A percentile compares a stretch with the other conserved stretches of the same genome.
These are phyloP conservation scores for Buxus sempervirens DNA, from an alignment of 164 flowering plant species.

Conservation along the genomic window DNA sequence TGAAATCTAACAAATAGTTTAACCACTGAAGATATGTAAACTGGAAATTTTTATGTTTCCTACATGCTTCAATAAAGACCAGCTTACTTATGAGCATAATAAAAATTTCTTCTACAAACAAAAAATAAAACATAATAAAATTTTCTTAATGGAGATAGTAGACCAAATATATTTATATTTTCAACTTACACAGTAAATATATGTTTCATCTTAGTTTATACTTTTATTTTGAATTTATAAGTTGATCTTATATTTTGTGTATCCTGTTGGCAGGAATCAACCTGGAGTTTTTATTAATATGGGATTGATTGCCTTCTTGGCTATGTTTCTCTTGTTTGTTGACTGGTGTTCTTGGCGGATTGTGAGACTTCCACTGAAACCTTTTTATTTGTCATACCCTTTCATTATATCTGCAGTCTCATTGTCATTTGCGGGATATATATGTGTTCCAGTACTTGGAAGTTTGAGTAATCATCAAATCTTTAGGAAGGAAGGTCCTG, in stretches of 20 bases:
- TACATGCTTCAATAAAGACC: background rate
- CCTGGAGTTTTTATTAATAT: conserved; percentile 52
- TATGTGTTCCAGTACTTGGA: conserved; percentile 67
- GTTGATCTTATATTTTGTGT: conserved; percentile 3
- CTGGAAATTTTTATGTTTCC: background rate
- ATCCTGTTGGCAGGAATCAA: conserved; percentile 50
- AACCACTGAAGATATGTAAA: background rate
- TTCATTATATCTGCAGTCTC: conserved; percentile 54
- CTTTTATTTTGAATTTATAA: background rate
- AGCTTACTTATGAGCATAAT: no score
- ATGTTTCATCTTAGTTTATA: no score
- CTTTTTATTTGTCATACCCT: conserved; percentile 65
- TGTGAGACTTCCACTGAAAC: conserved; percentile 75
- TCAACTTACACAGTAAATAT: no score
- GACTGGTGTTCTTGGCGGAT: conserved; percentile 90
- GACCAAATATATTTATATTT: no score
- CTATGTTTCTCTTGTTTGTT: conserved; percentile 47
- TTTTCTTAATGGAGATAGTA: no score
- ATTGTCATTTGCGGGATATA: conserved; percentile 55
- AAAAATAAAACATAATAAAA: no score
- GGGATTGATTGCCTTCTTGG: conserved; percentile 58
- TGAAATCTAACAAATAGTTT: background rate
- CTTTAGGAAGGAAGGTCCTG: conserved; percentile 47
- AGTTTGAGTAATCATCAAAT: conserved; percentile 47
- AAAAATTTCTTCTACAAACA: no score